Percentiles rank a stretch among this genome's conserved stretches.
These are phyloP conservation scores for Coemansia sp. DNA, from an alignment of 192 early-diverging fungal species.

Conservation along the genomic window DNA sequence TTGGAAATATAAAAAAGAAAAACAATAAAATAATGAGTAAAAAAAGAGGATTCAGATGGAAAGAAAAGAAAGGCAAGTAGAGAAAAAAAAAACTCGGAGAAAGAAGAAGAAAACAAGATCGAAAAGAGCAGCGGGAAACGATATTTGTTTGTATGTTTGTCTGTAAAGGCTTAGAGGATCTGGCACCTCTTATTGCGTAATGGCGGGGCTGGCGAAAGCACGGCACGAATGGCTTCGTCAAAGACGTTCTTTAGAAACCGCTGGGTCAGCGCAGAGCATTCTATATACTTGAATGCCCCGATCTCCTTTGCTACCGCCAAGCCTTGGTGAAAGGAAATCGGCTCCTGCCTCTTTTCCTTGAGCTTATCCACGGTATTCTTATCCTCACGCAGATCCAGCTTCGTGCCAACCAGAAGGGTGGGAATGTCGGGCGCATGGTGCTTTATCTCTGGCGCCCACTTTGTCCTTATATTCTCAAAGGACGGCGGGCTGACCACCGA, in stretches of 20 bases:
- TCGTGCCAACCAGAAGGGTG: conserved; percentile 92
- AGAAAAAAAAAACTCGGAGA: neutral
- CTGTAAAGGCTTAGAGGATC: conserved; percentile 61
- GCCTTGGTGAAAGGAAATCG: conserved; percentile 87
- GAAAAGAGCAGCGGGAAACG: neutral
- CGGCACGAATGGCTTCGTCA: conserved; percentile 97
- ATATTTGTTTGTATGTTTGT: neutral
- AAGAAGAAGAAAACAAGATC: neutral
- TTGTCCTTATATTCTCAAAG: conserved; percentile 96
- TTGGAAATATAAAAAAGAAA: conserved; percentile 7
- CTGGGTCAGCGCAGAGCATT: conserved; percentile 97
- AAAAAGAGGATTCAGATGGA: conserved; percentile 7
- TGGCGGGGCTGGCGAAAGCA: conserved; percentile 71
- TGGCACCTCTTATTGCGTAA: conserved; percentile 74
- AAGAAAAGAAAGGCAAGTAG: conserved; percentile 10
- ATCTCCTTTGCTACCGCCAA: conserved; percentile 88
- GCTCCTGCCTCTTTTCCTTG: conserved; percentile 79
- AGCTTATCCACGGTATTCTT: conserved; percentile 86
- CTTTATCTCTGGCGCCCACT: conserved; percentile 96
- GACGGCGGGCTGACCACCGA: conserved; percentile 94
- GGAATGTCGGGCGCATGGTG: conserved; percentile 95
- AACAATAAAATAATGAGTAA: conserved; percentile 25
- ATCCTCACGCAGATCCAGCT: conserved; percentile 97
- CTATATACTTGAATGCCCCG: conserved; percentile 87
- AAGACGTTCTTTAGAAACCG: conserved; percentile 98